Evolutionary conservation across 1,284 basidiomycete genomes (phyloP).

Genomic region (Puccinia triticina): DNA sequence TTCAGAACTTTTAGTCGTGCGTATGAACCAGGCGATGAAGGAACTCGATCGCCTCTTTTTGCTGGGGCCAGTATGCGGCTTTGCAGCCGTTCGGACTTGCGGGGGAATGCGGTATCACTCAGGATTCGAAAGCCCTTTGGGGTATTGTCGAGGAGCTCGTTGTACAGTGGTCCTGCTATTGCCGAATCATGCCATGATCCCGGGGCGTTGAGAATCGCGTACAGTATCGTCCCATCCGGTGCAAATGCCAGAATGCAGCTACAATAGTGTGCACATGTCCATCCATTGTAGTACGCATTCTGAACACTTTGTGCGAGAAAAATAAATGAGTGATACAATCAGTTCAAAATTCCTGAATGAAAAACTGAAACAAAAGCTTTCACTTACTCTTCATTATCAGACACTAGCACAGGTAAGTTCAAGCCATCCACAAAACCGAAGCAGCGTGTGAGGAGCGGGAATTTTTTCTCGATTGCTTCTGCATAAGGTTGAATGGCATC

Average conservation of each 20-base stretch:
- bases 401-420: no score
- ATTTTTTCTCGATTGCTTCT: conserved; percentile 1
- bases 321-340: conserved; percentile 60
- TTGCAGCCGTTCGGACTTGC: conserved; percentile 57
- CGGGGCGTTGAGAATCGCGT: no score
- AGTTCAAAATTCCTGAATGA: no score
- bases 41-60: conserved; percentile 60
- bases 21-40: conserved; percentile 55
- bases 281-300: no score
- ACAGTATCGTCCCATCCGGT: no score
- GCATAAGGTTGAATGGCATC: neutral
- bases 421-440: conserved; percentile 1
- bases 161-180: conserved; percentile 62
- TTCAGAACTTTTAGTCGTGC: conserved; percentile 57
- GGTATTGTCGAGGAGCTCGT: conserved; percentile 59
- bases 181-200: no score
- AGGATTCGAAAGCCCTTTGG: conserved; percentile 63
- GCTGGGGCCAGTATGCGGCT: conserved; percentile 62
- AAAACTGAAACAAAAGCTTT: neutral
- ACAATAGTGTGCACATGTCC: no score
- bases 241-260: no score
- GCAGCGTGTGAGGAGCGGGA: neutral
- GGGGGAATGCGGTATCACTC: conserved; percentile 64
- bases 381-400: no score
- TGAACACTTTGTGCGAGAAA: no score